These are phyloP conservation scores for Komagataella pseudopastoris DNA, from an alignment of 805 yeast genomes.

Conservation along the genomic window DNA sequence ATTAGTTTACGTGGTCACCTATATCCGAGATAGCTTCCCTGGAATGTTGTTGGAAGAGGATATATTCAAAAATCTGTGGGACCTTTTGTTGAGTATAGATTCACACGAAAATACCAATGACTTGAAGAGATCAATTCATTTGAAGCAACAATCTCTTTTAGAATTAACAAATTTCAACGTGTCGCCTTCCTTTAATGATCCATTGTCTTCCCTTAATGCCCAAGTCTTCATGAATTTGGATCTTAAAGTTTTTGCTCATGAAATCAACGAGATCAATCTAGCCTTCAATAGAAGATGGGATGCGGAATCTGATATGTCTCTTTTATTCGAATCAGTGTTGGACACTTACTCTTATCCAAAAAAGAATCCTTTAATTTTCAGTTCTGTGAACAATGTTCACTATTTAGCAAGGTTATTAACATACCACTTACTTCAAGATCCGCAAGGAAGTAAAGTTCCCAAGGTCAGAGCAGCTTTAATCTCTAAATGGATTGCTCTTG, in stretches of 20 bases:
- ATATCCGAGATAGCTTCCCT: conserved; percentile 43
- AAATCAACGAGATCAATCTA: conserved; percentile 55
- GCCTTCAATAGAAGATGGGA: conserved; percentile 62
- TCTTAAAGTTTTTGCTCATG: conserved; percentile 40
- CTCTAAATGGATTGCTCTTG: conserved; percentile 77
- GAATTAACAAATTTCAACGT: conserved; percentile 17
- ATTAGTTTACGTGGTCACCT: conserved; percentile 36
- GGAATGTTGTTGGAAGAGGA: conserved; percentile 59
- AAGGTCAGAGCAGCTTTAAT: conserved; percentile 50
- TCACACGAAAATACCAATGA: conserved; percentile 35
- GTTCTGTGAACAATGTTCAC: conserved; percentile 52
- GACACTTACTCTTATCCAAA: conserved; percentile 30
- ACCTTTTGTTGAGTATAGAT: conserved; percentile 34
- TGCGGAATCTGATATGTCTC: conserved; percentile 64
- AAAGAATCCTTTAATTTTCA: conserved; percentile 68
- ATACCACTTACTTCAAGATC: conserved; percentile 52
- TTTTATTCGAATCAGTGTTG: conserved; percentile 44
- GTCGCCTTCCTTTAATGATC: conserved; percentile 3
- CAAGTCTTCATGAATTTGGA: conserved; percentile 42
- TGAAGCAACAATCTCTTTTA: conserved; percentile 25
- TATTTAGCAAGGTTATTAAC: conserved; percentile 61
- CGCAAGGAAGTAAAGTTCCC: conserved; percentile 15
- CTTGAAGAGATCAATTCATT: conserved; percentile 38
- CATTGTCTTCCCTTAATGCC: conserved; percentile 10
- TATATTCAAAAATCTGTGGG: conserved; percentile 43